phyloP scores from a whole-genome alignment of 768 basidiomycete genomes.

The Hericium coralloides region DNA sequence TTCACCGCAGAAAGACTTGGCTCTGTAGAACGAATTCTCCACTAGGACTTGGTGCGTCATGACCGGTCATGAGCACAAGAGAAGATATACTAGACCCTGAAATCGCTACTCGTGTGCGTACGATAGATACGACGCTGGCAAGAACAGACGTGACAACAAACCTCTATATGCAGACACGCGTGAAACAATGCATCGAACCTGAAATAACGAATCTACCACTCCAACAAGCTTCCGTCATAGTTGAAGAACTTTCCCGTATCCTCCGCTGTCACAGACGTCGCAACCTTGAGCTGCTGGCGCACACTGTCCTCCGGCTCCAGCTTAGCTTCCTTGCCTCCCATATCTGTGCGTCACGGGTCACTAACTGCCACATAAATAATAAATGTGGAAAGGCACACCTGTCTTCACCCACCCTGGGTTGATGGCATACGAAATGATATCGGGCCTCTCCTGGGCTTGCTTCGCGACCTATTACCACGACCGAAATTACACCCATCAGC shows the following conservation, averaged over 20 bases:
- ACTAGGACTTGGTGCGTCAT: too few species aligned
- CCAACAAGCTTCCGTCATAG: neutral
- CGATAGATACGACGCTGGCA: neutral
- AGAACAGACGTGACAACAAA: neutral
- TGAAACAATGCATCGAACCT: neutral
- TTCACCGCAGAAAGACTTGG: too few species aligned
- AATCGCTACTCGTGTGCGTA: too few species aligned
- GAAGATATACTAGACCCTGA: too few species aligned
- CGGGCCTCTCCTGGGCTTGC: slow-evolving; percentile 24
- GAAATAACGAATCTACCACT: neutral
- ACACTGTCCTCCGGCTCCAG: slow-evolving; percentile 25
- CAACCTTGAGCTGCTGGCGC: slow-evolving; percentile 18
- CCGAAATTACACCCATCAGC: neutral
- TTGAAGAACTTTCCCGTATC: slow-evolving; percentile 25
- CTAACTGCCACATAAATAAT: neutral
- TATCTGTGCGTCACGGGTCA: slow-evolving; percentile 15
- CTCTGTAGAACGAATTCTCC: too few species aligned
- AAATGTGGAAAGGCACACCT: neutral
- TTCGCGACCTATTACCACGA: slow-evolving; percentile 11
- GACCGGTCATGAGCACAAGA: too few species aligned
- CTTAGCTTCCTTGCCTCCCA: slow-evolving; percentile 24
- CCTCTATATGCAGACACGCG: neutral
- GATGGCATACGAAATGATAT: slow-evolving; percentile 23
- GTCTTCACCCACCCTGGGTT: slow-evolving; percentile 34
- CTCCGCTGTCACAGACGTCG: slow-evolving; percentile 17